Base-by-base conservation (phyloP, 2,329 filamentous ascomycete species). In the Penicillium nordicum region DNA sequence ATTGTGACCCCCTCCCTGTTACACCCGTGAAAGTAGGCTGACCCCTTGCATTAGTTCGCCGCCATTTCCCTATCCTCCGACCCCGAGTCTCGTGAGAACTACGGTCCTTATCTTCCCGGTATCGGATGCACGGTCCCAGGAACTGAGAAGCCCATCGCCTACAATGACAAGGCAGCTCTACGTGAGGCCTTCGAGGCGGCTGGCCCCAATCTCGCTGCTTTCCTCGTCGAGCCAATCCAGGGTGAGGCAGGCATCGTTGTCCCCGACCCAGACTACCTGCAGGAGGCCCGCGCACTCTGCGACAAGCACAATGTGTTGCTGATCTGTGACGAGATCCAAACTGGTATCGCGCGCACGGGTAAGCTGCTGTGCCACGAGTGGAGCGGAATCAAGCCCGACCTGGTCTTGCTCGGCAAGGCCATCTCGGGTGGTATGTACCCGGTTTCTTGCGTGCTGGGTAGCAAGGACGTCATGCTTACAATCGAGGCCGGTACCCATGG, bases 361-460 rank as follows among this genome's bases (percentile, higher is more conserved):
- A 90, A 89, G 70, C 89, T 99, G 80, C 86, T 99, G 53, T 96
- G 92, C 82, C 88, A 90, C 69, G 86, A 99, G 77, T 97, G 94
- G 92, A 88, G 90, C 55, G 89, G 88, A 65, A 92, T 99, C 80
- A 95, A 93, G 80, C 94, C 93, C 38, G 94, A 99, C 73, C 83
- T 99, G 69, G 88, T 99, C 25, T 88, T 96, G 46, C 86, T 99
- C 34, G 94, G 94, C 71, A 99, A 99, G 80, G 94, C 94, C 66
- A 96, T 99, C 73, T 96, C 92, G 34, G 94, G 94, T 62, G 94
- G 94, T 75, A 94, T 97, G 88, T 99, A 99, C 78, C 94, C 94
- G n/a, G 94, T 99, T 56, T 96, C 92, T 59, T 92, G 88, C 68
- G 92, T 99, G 47, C 82, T 99, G 50, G 88, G 89, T 60, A 87